A percentile compares a stretch with the other conserved stretches of the same genome.
Conservation (phyloP, 164 flowering plant genomes). For the Umbilicus rupestris region DNA sequence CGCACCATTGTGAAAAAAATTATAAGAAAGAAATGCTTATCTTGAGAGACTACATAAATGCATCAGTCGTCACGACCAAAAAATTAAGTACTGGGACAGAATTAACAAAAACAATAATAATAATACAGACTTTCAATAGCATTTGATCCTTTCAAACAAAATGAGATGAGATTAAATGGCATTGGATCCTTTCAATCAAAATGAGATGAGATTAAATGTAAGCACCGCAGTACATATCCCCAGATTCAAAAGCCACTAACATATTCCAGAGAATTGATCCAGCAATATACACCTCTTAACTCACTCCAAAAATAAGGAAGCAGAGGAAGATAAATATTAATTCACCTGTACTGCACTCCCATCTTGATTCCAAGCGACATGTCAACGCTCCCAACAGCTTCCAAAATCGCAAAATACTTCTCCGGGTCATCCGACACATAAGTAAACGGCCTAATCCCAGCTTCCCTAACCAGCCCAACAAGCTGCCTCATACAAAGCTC, state of each 20-base stretch:
- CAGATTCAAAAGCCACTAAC: no score
- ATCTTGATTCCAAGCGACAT: constrained; percentile 79
- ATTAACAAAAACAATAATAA: no score
- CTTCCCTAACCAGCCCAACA: constrained; percentile 61
- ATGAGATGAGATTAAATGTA: no score
- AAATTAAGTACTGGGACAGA: no score
- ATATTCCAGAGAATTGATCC: not conserved
- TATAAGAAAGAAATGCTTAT: not conserved
- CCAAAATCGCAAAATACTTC: constrained; percentile 68
- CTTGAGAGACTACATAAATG: not conserved
- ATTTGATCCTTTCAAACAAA: no score
- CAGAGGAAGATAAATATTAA: not conserved
- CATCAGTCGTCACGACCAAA: not conserved
- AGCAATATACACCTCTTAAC: not conserved
- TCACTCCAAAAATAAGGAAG: not conserved
- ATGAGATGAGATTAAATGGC: no score
- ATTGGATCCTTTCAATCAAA: no score
- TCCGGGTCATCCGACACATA: constrained; percentile 62
- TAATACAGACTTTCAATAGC: no score
- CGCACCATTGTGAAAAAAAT: not conserved
- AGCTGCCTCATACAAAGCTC: constrained; percentile 86
- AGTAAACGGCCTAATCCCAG: constrained; percentile 55
- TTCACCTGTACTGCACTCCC: constrained; percentile 91
- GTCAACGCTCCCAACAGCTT: constrained; percentile 81
- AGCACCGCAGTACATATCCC: no score